Conservation (phyloP, 2,329 filamentous ascomycete species). For the Talaromyces sp. region DNA sequence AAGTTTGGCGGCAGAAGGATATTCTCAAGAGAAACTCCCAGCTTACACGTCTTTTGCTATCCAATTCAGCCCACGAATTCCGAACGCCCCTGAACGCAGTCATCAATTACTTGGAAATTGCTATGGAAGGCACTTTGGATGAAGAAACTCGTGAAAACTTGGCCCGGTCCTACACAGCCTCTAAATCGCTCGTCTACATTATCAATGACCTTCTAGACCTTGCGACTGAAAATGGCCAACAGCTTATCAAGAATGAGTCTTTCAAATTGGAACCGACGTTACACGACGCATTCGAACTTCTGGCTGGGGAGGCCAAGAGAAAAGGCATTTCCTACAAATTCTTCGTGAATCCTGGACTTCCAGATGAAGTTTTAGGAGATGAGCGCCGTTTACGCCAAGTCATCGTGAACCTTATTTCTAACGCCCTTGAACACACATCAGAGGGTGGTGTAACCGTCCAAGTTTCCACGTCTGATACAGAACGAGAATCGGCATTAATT, state of each 20-base stretch:
- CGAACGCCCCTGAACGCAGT: constrained; percentile 92
- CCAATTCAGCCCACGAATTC: constrained; percentile 90
- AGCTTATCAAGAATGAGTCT: constrained; percentile 76
- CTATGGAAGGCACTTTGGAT: constrained; percentile 77
- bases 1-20: constrained; percentile 91
- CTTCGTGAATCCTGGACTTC: constrained; percentile 68
- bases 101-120: constrained; percentile 92
- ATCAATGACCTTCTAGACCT: constrained; percentile 90
- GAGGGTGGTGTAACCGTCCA: constrained; percentile 71
- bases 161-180: constrained; percentile 82
- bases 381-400: constrained; percentile 76
- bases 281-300: constrained; percentile 73
- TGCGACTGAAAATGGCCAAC: constrained; percentile 78
- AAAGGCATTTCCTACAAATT: constrained; percentile 75
- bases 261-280: constrained; percentile 74
- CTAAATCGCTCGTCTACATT: constrained; percentile 88
- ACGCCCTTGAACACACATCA: constrained; percentile 77
- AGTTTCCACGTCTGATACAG: constrained; percentile 57
- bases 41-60: constrained; percentile 74
- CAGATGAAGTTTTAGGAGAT: constrained; percentile 72
- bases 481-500: constrained; percentile 60
- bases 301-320: constrained; percentile 71
- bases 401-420: constrained; percentile 79
- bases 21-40: constrained; percentile 79
- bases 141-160: constrained; percentile 83